These are phyloP conservation scores for Coniochaeta ligniaria DNA, from an alignment of 2,329 filamentous ascomycete species.

Conservation along the genomic window DNA sequence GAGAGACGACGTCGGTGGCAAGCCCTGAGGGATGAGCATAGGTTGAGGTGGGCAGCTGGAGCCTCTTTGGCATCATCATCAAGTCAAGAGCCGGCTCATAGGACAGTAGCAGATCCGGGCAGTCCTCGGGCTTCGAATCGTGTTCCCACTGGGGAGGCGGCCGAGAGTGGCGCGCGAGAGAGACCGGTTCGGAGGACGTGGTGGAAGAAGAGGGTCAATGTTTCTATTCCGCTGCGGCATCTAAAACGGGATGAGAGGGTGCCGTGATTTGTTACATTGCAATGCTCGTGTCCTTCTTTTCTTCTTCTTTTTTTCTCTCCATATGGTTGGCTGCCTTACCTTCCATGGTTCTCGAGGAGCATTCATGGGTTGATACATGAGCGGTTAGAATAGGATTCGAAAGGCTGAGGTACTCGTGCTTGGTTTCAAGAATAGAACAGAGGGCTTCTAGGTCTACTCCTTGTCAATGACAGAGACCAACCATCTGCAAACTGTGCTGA, in stretches of 20 bases:
- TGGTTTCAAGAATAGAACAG: too few species aligned
- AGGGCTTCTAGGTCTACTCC: too few species aligned
- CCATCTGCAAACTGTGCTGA: too few species aligned
- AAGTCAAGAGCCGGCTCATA: not conserved
- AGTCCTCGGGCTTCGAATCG: not conserved
- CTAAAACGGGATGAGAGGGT: not conserved
- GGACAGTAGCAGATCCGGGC: not conserved
- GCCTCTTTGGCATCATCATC: not conserved
- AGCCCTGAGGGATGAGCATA: not conserved
- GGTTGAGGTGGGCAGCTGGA: not conserved
- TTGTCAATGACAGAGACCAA: too few species aligned
- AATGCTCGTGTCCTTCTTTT: too few species aligned
- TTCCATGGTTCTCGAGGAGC: too few species aligned
- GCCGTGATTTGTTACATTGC: not conserved
- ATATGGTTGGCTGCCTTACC: too few species aligned
- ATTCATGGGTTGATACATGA: too few species aligned
- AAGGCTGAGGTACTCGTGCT: too few species aligned
- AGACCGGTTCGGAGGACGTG: not conserved
- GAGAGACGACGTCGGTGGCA: not conserved
- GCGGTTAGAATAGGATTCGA: too few species aligned
- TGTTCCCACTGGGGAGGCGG: not conserved
- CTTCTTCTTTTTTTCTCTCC: too few species aligned
- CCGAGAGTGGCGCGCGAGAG: not conserved
- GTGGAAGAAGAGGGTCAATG: not conserved
- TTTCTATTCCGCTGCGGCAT: not conserved